Percentiles rank a stretch among this genome's conserved stretches.
Evolutionary conservation across 192 early-diverging fungal genomes (phyloP).

Genomic region (Kickxella alabastrina): DNA sequence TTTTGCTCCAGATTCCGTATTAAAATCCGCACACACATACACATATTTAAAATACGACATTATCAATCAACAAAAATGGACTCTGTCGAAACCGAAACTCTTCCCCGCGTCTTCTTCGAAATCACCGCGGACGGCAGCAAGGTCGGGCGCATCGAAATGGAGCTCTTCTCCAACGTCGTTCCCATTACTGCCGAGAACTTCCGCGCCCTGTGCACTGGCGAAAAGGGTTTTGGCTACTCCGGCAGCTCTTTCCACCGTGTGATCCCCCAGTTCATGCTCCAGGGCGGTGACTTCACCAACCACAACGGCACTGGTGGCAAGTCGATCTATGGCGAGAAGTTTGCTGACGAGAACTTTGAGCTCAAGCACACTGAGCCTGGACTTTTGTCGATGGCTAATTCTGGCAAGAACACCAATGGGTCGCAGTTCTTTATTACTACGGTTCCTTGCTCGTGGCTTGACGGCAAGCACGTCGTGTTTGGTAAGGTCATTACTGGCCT

Average conservation of each 20-base stretch:
- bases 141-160: conserved; percentile 41
- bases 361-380: conserved; percentile 63
- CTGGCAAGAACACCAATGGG: conserved; percentile 74
- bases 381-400: conserved; percentile 80
- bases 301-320: conserved; percentile 79
- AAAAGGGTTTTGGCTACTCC: conserved; percentile 57
- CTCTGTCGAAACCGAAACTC: conserved; percentile 16
- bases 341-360: conserved; percentile 73
- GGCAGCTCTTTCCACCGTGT: conserved; percentile 83
- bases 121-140: conserved; percentile 26
- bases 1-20: not conserved
- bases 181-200: conserved; percentile 98
- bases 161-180: conserved; percentile 67
- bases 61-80: conserved; percentile 7
- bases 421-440: conserved; percentile 84
- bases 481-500: conserved; percentile 75
- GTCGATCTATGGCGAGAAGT: conserved; percentile 78
- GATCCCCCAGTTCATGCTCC: conserved; percentile 85
- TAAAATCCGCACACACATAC: not conserved
- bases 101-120: conserved; percentile 53
- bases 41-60: not conserved
- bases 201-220: conserved; percentile 57
- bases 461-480: conserved; percentile 76
- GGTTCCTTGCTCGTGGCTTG: conserved; percentile 67
- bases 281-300: conserved; percentile 84